Evolutionary conservation across 805 yeast genomes (phyloP), one percentile per base, ranked within the genome.

Genomic region (Spathaspora passalidarum): DNA sequence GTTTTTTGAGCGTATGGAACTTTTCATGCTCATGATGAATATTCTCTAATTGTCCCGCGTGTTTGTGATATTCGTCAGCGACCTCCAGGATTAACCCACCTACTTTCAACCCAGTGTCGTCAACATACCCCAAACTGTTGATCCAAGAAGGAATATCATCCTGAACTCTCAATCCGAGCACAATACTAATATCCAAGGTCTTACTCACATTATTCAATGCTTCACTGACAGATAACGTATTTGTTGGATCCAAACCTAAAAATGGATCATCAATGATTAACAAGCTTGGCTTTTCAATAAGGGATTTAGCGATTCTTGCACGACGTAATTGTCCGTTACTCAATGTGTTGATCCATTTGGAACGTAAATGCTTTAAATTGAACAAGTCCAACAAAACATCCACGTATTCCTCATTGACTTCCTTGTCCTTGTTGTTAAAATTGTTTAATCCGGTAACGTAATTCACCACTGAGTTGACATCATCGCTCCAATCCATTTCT

Each of bases 321-420:
- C 99, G 73, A 55, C 99, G 75, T 61, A 87, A 82, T 63, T 94
- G 99, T 0, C 99, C 99, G 62, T 94, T 94, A 62, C 96, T 87
- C 38, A 94, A 69, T 0, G 92, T 87, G 61, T 88, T 88, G 26
- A 87, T 80, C 89, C 96, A 92, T 48, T 88, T 78, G 45, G 80
- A 74, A 44, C 79, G 72, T 40, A 90, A 62, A 0, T 78, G 82
- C 5, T 61, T 63, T 48, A 92, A 68, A 41, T 78, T 71, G 46
- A 94, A 74, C 22, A 67, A 64, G 3, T 68, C 61, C 8, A 86
- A 56, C 17, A 86, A 66, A 1, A 59, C 52, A 1, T 68, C 62
- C 8, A 82, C 70, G 26, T 71, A 61, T 0, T 55, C 57, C 25
- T 57, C 50, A 43, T 46, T 48, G 9, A 50, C 45, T 13, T 41